Base-by-base conservation (phyloP, 495 filamentous ascomycete genomes). In the Parachaetomium inaequale region DNA sequence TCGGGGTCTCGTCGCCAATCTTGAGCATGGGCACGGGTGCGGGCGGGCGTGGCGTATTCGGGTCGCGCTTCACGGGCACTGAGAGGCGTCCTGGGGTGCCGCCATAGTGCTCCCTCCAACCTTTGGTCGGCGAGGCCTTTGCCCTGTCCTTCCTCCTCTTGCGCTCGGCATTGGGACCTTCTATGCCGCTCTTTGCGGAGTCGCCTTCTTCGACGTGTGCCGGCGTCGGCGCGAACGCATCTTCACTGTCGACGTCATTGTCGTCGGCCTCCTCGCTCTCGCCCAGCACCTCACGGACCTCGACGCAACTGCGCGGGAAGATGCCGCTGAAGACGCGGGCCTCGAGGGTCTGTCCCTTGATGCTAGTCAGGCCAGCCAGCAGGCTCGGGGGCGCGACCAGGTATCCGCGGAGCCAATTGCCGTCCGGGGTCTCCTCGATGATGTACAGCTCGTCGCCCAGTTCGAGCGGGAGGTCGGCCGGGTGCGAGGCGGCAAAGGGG, bases 391-490 rank as follows among this genome's bases (percentile, higher is more conserved):
- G 94, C 68, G 93, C 91, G 61, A 98, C 87, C 50, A 98, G 82
- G 76, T 98, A 98, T 43, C 94, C 94, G 17, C 94, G 87, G 69
- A 90, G 92, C 95, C 95, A 98, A 69, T 91, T 83, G 64, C 87
- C 89, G 75, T 95, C 83, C 25, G 73, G 75, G 4, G 92, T 93
- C 75, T 96, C 91, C 77, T 98, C 94, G 70, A 98, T 96, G 59
- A 98, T 96, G 76, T 98, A 98, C 55, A 98, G 80, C 75, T 98
- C 94, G 81, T 98, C 94, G 70, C 94, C 94, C 29, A 98, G 87
- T 75, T 98, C 92, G 68, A 98, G 85, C 15, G 94, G 93, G n/a
- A 98, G 86, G 75, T 98, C 94, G 67, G 90, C 90, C 31, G 93
- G 86, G 60, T 85, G 88, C 34, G 88, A 87, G 51, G 94, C 88